Conservation (phyloP, 805 yeast genomes). For the Cyberlindnera meyerae region DNA sequence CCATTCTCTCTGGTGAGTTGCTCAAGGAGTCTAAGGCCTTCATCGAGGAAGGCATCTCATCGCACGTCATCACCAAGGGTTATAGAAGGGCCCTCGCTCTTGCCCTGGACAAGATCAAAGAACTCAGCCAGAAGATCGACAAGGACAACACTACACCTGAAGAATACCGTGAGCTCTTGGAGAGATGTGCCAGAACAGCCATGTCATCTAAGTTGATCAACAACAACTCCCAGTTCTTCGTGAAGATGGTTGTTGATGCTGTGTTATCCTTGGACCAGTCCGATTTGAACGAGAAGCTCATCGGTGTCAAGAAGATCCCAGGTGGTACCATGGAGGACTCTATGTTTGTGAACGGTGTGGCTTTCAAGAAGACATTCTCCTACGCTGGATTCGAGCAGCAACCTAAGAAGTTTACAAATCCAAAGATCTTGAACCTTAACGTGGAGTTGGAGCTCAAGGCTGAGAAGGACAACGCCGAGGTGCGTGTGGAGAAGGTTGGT, state of each 20-base stretch:
- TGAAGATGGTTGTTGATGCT: slow-evolving; percentile 95
- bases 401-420: slow-evolving; percentile 77
- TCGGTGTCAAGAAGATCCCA: slow-evolving; percentile 90
- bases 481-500: slow-evolving; percentile 85
- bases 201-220: slow-evolving; percentile 94
- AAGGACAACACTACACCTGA: slow-evolving; percentile 37
- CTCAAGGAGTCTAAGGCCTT: slow-evolving; percentile 85
- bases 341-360: slow-evolving; percentile 85
- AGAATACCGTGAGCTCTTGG: slow-evolving; percentile 70
- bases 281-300: slow-evolving; percentile 81
- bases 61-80: slow-evolving; percentile 85
- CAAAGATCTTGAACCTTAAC: slow-evolving; percentile 79
- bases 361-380: slow-evolving; percentile 93
- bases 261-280: slow-evolving; percentile 80
- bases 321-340: slow-evolving; percentile 98
- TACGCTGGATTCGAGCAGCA: slow-evolving; percentile 99
- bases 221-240: slow-evolving; percentile 82
- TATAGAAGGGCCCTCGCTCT: slow-evolving; percentile 75
- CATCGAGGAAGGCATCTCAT: slow-evolving; percentile 93
- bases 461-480: slow-evolving; percentile 98
- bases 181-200: slow-evolving; percentile 93
- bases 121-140: slow-evolving; percentile 69
- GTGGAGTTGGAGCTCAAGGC: slow-evolving; percentile 96
- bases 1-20: slow-evolving; percentile 90
- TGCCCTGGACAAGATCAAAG: slow-evolving; percentile 69